Base-by-base conservation (phyloP, 345 rosid genomes). In the Euclidium syriacum region DNA sequence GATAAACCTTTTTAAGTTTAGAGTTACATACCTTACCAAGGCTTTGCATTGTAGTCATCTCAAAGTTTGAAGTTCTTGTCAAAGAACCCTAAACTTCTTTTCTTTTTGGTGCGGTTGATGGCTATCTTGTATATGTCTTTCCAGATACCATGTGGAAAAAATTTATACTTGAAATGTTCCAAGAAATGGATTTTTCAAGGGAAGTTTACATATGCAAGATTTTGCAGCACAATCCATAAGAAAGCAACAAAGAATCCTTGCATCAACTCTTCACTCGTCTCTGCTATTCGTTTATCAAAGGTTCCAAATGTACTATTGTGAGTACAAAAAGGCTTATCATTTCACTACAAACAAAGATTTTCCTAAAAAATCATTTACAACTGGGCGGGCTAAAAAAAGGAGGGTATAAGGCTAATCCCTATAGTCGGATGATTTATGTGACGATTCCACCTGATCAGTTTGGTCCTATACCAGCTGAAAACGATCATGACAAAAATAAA, bases 371-470 rank as follows among this genome's bases (percentile, higher is more conserved):
- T 95, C 96, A 5, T 91, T 26, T 57, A 83, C 86, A 14, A 83
- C 96, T 0, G 95, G 86, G 41, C 74, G 91, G 5, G 98, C 96
- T 1, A 75, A 79, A 57, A 81, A 47, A 57, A 6, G 81, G 0
- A 96, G 95, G n/a, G n/a, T n/a, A n/a, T 1, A 85, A 80, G 63
- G 84, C 97, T 8, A 87, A 90, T 80, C 96, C 96, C 52, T 63
- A 78, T 3, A 77, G 96, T 65, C 96, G 96, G 4, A 87, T 56
- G 81, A 80, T 83, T 14, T 84, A 76, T 52, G 84, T 87, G 18
- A 87, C 94, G 0, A 58, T 75, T 3, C 75, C 97, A 2, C 74
- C 79, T 4, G 94, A 90, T 61, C 90, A 85, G 34, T 88, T 91
- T 49, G 96, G 98, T 18, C 96, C 96, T 0, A 91, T 91, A 4